Evolutionary conservation across 495 filamentous ascomycete genomes (phyloP), one percentile per base, ranked within the genome.

Genomic region (Xylaria nigripes): DNA sequence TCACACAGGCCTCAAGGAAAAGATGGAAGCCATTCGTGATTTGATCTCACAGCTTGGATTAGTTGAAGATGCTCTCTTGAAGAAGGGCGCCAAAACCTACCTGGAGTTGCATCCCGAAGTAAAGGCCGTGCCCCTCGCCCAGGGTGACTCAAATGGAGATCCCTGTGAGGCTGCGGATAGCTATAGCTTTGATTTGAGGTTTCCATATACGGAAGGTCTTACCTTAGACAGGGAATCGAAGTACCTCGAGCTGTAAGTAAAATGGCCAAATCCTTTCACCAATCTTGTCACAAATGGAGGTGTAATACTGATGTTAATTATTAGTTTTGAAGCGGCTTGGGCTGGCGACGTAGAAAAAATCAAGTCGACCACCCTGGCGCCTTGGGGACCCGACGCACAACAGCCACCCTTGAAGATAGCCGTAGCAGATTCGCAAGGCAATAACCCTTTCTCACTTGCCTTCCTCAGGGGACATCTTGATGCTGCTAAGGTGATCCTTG

Each of bases 311-410:
- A 8, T 29, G 32, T 22, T 29, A 3, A 3, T 29, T 29, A 29
- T n/a, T 54, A 76, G 73, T 12, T 88, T 86, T 51, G 78, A 89
- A 61, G 85, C 86, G 9, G 81, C 80, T 1, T 89, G 84, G 83
- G 53, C 48, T n/a, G 83, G 84, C 3, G 81, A 91, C 59, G 40
- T 84, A 1, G 70, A 76, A 0, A 81, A 70, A 3, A 76, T 85
- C 64, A 81, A 82, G 59, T 59, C 54, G 3, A 56, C 78, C 29
- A 76, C 75, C 13, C 55, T 78, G 18, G 61, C 62, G 15, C 60
- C 72, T 22, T 81, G 74, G 70, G 68, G 54, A 58, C 61, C 48
- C 56, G 78, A 72, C 67, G 71, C 67, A 24, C 64, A 76, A 25
- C 67, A 80, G 36, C 55, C 67, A 1, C 84, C 86, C 0, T 70